Evolutionary conservation across 495 filamentous ascomycete species (phyloP), one percentile per base, ranked within the genome.

Genomic region (Echria macrotheca): DNA sequence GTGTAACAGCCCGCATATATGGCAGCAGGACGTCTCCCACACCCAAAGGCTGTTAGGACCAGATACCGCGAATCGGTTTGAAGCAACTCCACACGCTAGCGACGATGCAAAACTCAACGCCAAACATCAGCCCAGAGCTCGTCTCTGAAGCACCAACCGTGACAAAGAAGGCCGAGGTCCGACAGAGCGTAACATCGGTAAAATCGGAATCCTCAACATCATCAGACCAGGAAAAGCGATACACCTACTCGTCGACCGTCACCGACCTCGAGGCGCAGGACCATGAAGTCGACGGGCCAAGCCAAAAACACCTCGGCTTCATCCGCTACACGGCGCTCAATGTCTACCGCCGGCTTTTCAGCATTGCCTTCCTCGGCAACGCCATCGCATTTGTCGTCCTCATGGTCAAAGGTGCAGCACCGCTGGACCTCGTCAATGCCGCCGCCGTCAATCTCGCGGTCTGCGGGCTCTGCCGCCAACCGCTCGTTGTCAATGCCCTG

Each of bases 401-500:
- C 52, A 43, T 63, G 28, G 44, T 53, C 50, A 50, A 36, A 28
- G 52, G 54, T 24, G 25, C 61, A 29, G 8, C 42, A n/a, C 47
- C 58, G 9, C 21, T 62, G 23, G 58, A 59, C 49, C 47, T 64
- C 19, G 56, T 66, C 49, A 64, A 59, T 33, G 72, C 71, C 17
- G 62, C 70, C 12, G 69, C 71, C 28, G 29, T 62, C 58, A 76
- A 78, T 55, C 61, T 76, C 31, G 57, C 71, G 49, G 68, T 73
- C 23, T 68, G 67, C 49, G 66, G 74, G 26, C 61, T 88, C 36
- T 82, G 83, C 58, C 80, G 86, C 2, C 83, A 88, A 55, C 85
- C 87, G 42, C 70, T 86, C 29, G 76, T 88, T 21, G 71, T 91
- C 58, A 91, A 91, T 65, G 47, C 75, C 22, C 77, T 88, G 28